These are phyloP conservation scores for Candida smagusa DNA, from an alignment of 1,139 yeast species.

Conservation along the genomic window DNA sequence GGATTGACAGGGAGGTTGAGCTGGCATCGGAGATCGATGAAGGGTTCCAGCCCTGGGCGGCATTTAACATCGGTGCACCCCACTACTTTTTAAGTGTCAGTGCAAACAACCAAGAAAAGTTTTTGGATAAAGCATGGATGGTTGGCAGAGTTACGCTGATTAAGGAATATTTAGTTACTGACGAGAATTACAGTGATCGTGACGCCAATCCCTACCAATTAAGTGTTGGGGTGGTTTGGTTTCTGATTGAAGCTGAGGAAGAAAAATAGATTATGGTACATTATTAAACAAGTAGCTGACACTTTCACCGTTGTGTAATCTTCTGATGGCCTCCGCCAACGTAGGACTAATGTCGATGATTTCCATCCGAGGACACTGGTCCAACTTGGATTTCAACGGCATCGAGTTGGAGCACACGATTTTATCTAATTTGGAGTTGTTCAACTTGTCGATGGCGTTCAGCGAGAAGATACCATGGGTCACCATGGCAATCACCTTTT, in stretches of 20 bases:
- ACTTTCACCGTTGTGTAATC: constrained; percentile 89
- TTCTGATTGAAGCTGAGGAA: constrained; percentile 44
- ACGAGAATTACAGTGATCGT: constrained; percentile 27
- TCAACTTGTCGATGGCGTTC: constrained; percentile 79
- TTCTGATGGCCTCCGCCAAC: constrained; percentile 92
- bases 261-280: constrained; percentile 29
- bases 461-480: constrained; percentile 95
- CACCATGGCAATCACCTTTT: constrained; percentile 86
- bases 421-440: constrained; percentile 69
- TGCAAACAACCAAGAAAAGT: constrained; percentile 8
- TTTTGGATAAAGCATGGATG: constrained; percentile 61
- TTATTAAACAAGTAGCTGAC: constrained; percentile 68
- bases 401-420: constrained; percentile 95
- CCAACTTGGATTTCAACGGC: constrained; percentile 78
- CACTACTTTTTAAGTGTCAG: constrained; percentile 60
- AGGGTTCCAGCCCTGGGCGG: constrained; percentile 71
- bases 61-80: constrained; percentile 78
- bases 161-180: constrained; percentile 43
- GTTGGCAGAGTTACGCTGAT: constrained; percentile 59
- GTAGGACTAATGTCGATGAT: constrained; percentile 85
- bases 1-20: constrained; percentile 34
- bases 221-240: constrained; percentile 50
- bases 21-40: constrained; percentile 8
- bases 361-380: constrained; percentile 70
- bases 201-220: constrained; percentile 47